Conservation (phyloP, 2,329 filamentous ascomycete species). For the Sporothrix inflata region DNA sequence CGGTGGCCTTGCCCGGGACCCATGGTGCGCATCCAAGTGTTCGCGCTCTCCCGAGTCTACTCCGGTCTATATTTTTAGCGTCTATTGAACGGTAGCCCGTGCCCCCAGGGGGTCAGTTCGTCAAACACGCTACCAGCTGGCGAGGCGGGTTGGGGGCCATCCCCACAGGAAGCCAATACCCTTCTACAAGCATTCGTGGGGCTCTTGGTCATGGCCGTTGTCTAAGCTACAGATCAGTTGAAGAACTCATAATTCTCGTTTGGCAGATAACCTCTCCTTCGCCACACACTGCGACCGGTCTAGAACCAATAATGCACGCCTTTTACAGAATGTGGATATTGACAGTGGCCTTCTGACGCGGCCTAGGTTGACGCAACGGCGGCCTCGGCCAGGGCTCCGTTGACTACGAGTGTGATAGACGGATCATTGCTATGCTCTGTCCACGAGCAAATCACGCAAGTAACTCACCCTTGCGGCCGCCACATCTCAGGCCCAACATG, state of each 20-base stretch:
- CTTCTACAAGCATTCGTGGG: not conserved
- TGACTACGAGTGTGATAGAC: not conserved
- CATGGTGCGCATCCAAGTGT: not conserved
- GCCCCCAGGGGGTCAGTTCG: not conserved
- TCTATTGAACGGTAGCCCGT: not conserved
- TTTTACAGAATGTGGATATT: not conserved
- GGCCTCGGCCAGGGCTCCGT: not conserved
- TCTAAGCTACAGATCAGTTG: not conserved
- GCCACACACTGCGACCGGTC: not conserved
- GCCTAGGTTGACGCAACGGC: not conserved
- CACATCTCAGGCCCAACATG: too few relatives aligned
- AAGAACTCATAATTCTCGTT: not conserved
- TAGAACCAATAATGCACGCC: not conserved
- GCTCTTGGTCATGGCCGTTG: not conserved
- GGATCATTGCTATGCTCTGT: not conserved
- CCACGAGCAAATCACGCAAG: not conserved
- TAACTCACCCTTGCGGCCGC: not conserved
- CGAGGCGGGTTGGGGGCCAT: not conserved
- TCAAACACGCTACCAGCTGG: not conserved
- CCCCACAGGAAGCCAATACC: not conserved
- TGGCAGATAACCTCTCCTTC: not conserved
- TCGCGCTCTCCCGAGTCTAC: not conserved
- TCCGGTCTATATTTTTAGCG: too few relatives aligned
- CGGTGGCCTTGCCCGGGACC: not conserved
- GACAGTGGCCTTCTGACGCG: not conserved